Evolutionary conservation across 2,329 filamentous ascomycete species (phyloP), one percentile per base, ranked within the genome.

Genomic region (Helotiales sp.): DNA sequence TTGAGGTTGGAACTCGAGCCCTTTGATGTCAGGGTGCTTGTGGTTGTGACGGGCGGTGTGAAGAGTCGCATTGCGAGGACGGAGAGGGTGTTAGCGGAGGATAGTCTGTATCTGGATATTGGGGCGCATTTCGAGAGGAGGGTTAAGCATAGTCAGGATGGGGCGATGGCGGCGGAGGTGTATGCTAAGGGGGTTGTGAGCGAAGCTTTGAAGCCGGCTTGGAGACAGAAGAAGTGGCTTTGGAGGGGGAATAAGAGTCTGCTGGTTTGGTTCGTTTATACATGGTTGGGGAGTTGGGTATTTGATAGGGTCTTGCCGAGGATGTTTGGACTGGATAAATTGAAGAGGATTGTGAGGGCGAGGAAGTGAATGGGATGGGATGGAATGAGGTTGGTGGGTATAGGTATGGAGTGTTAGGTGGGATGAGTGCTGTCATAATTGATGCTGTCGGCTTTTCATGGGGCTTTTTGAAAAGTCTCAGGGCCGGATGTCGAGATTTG

Each of bases 1-100:
- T 69, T 76, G 1, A 69, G 75, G 6, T 62, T 76, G 0, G 75
- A 77, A 60, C 67, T 77, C 22, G 73, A 69, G 5, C 75, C 75
- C 1, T 74, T 69, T 20, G 70, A 65, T n/a, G 74, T 77, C 1
- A 50, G 67, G 3, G 73, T 74, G 10, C 66, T 75, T 61, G 68
- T 74, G 17, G 69, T 75, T 2, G 63, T 75, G 5, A 74, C 74
- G 0, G 75, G 75, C 0, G 72, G 72, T 17, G 68, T 76, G 4
- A 52, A 72, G 47, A 71, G 66, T 10, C 66, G 65, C 5, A 74
- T 75, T 32, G 69, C 72, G 13, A 45, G 71, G 1, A 71, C 64
- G 24, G 40, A 70, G 1, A 62, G 71, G 34, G 45, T 22, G 0
- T 54, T 75, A 1, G 68, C 67, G 0, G 63, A 68, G 6, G 64